phyloP scores from a whole-genome alignment of 2,329 filamentous ascomycete species.

The Microsporum audouinii region DNA sequence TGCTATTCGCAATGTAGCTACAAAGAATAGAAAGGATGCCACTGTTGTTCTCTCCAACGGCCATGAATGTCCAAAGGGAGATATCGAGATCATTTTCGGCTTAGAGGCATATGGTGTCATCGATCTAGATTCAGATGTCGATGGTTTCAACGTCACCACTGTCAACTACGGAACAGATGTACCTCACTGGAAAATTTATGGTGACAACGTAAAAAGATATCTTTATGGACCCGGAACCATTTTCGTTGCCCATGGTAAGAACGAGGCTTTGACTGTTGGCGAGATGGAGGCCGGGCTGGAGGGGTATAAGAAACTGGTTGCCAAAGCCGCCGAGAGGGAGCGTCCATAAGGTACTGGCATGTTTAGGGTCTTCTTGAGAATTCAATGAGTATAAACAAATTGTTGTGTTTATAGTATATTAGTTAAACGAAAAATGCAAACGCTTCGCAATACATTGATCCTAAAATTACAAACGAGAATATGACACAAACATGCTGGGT shows the following conservation, averaged over 20 bases:
- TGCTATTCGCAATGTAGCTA: slow-evolving; percentile 41
- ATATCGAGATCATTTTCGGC: slow-evolving; percentile 26
- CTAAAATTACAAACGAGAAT: not conserved
- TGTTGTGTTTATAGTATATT: not conserved
- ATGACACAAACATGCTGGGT: not conserved
- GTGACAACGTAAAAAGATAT: slow-evolving; percentile 45
- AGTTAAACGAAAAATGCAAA: not conserved
- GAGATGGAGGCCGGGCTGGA: slow-evolving; percentile 68
- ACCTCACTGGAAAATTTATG: slow-evolving; percentile 58
- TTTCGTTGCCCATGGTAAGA: slow-evolving; percentile 72
- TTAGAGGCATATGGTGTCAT: slow-evolving; percentile 60
- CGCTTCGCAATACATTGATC: not conserved
- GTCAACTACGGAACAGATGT: slow-evolving; percentile 94
- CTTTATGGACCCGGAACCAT: slow-evolving; percentile 59
- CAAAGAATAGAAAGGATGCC: not conserved
- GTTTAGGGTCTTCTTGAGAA: not conserved
- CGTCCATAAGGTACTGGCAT: not conserved
- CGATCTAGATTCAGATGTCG: slow-evolving; percentile 65
- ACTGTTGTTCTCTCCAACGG: not conserved
- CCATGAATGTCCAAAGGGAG: not conserved
- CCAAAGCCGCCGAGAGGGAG: slow-evolving; percentile 19
- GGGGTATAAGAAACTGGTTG: slow-evolving; percentile 62
- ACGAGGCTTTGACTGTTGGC: slow-evolving; percentile 64
- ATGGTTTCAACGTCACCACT: slow-evolving; percentile 73
- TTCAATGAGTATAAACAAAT: not conserved